Evolutionary conservation across 202 grass and related monocot species (phyloP).

Genomic region (Panicum virgatum): DNA sequence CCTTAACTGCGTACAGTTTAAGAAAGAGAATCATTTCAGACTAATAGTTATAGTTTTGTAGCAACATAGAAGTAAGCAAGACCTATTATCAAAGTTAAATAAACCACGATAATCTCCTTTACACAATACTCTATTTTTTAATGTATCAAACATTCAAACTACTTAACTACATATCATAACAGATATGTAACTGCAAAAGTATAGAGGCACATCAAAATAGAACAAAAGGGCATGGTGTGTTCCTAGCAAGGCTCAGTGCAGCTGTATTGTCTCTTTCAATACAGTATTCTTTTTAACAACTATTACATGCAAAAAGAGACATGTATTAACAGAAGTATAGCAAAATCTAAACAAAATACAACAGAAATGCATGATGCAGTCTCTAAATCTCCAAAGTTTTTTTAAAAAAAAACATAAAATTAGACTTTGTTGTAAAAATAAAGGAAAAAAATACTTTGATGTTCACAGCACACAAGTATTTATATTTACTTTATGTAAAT

Average conservation of each 20-base stretch:
- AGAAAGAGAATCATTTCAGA: neutral
- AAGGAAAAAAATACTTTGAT: neutral
- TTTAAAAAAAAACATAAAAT: neutral
- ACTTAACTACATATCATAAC: neutral
- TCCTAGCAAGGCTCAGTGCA: neutral
- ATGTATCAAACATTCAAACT: neutral
- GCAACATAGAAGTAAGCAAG: neutral
- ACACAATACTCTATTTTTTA: neutral
- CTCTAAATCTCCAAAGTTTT: neutral
- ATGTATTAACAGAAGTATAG: neutral
- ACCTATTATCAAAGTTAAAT: neutral
- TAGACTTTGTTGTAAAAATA: neutral
- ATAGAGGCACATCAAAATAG: neutral
- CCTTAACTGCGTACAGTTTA: neutral
- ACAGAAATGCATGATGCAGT: neutral
- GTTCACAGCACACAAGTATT: neutral
- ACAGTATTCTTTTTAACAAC: too few species aligned
- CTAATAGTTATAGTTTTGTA: neutral
- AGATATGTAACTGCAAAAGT: neutral
- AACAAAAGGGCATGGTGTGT: neutral
- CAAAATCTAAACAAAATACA: neutral
- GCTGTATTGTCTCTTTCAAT: neutral
- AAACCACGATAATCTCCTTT: neutral
- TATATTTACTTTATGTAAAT: constrained; percentile 17
- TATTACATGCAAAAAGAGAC: too few species aligned